Evolutionary conservation across 345 rosid species (phyloP), one percentile per base, ranked within the genome.

Genomic region (Microthlaspi erraticum): DNA sequence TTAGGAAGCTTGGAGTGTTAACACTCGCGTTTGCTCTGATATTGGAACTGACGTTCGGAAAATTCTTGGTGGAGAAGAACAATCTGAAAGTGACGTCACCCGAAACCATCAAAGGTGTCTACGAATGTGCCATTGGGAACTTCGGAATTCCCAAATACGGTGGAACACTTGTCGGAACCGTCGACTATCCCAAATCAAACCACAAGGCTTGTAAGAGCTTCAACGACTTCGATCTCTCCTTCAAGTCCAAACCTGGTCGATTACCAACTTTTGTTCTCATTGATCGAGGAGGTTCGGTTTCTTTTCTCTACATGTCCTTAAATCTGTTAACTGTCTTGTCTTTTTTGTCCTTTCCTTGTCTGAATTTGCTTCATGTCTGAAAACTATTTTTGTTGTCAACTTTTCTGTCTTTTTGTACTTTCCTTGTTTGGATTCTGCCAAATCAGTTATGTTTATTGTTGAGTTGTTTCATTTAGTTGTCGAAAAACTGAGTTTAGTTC

Each of bases 61-160:
- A 13, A 19, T 57, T 57, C 9, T 19, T 57, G 45, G 63, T 57
- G 63, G 63, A 57, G 63, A 57, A 57, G 32, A 57, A 57, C 45
- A 57, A 37, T 8, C 33, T 57, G 0, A 57, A 57, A 57, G 45
- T 57, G 5, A 57, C 63, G 41, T 57, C 63, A 57, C 63, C 63
- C 5, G 63, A 37, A 10, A 37, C 32, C 45, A 57, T 57, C 32
- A 57, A 57, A 57, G 63, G 63, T 57, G 31, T 57, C 38, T 57
- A 57, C 3, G 63, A 57, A 57, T 37, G 63, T 11, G 63, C 63
- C 45, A 57, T 57, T 11, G 63, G 63, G 45, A 57, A 57, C 6
- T 57, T 57, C 14, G 63, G 63, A 3, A 57, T 57, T 12, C 63
- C 63, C 1, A 57, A 57, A 57, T 57, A 57, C 63, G 63, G 63